phyloP scores from a whole-genome alignment of 163 green algal genomes.

The Chlamydomonas reinhardtii region DNA sequence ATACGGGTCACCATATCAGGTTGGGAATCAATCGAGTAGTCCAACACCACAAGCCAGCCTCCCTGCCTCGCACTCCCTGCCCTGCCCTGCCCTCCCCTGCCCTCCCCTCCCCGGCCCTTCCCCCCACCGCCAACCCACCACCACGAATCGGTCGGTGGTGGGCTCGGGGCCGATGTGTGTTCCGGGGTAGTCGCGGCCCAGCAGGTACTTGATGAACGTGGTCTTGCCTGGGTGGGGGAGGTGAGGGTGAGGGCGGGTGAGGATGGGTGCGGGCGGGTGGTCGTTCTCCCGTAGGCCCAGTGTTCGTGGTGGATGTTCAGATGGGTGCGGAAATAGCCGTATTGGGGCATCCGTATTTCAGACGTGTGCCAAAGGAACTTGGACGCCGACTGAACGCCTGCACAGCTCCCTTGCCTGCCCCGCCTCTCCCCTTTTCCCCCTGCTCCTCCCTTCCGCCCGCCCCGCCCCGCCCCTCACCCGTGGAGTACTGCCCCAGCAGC shows the following conservation, averaged over 20 bases:
- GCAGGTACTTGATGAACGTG: slow-evolving; percentile 97
- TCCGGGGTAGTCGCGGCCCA: slow-evolving; percentile 94
- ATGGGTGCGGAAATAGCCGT: background rate
- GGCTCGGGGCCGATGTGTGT: slow-evolving; percentile 64
- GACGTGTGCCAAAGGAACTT: too few species aligned
- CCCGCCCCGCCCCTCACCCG: slow-evolving; percentile 56
- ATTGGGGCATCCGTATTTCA: too few species aligned
- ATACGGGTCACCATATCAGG: too few species aligned
- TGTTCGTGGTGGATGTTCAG: background rate
- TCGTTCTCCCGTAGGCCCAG: too few species aligned
- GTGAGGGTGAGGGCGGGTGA: background rate
- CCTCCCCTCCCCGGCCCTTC: background rate
- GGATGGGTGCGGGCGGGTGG: too few species aligned
- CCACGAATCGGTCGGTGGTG: slow-evolving; percentile 86
- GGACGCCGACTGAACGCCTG: too few species aligned
- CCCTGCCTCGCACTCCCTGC: background rate
- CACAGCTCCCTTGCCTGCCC: too few species aligned
- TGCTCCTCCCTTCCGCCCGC: too few species aligned
- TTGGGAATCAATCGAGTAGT: too few species aligned
- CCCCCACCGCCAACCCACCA: slow-evolving; percentile 22
- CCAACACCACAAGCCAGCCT: too few species aligned
- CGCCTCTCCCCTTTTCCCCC: too few species aligned
- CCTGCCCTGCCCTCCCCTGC: background rate
- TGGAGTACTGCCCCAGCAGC: slow-evolving; percentile 97
- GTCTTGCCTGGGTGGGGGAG: slow-evolving; percentile 80